Conservation (phyloP, 176 grass and related monocot genomes). For the Musa itinerans region DNA sequence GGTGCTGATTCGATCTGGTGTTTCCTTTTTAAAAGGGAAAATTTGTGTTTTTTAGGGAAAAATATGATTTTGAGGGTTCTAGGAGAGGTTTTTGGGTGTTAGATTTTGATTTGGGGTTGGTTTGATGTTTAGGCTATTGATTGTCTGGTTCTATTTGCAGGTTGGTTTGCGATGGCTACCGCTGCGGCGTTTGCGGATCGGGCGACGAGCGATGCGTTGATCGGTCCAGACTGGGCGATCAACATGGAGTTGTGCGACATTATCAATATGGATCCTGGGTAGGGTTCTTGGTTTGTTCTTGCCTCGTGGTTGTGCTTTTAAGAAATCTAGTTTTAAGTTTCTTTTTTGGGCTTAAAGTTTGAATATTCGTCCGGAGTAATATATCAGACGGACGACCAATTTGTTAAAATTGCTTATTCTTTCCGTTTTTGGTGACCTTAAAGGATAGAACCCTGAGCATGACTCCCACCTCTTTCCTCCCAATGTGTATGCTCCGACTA, state of each 20-base stretch:
- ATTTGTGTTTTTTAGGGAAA: background rate
- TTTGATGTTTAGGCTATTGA: background rate
- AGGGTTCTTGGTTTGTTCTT: constrained; percentile 2
- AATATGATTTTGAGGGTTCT: background rate
- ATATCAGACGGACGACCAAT: background rate
- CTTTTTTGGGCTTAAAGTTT: constrained; percentile 6
- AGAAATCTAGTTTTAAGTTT: background rate
- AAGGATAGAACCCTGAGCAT: background rate
- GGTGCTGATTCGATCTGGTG: too few relatives aligned
- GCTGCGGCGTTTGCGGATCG: constrained; percentile 66
- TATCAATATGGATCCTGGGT: constrained; percentile 95
- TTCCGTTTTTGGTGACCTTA: background rate
- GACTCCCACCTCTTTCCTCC: background rate
- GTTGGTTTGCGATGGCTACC: constrained; percentile 24
- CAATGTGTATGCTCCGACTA: background rate
- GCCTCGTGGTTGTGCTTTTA: background rate
- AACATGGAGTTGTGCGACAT: constrained; percentile 99
- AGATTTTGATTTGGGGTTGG: background rate
- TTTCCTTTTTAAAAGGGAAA: too few relatives aligned
- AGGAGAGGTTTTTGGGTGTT: too few relatives aligned
- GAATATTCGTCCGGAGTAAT: background rate
- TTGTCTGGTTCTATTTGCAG: background rate
- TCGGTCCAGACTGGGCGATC: constrained; percentile 87
- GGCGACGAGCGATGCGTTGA: constrained; percentile 86
- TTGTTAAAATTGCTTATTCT: background rate